Evolutionary conservation across 1,284 basidiomycete genomes (phyloP).

Genomic region (Phellinidium pouzarii): DNA sequence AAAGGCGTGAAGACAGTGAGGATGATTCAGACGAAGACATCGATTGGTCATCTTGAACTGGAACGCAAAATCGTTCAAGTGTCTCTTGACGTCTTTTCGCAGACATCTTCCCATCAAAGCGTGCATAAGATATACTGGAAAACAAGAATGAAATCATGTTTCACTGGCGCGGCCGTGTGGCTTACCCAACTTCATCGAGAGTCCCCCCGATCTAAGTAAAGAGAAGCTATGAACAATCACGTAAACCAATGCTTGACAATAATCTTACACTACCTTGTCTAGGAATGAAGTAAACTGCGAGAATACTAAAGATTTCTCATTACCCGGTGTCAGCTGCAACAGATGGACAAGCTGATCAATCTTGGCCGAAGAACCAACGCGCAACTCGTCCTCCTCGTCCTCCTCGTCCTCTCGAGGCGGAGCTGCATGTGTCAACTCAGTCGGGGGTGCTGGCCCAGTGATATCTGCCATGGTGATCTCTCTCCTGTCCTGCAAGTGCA

Average conservation of each 20-base stretch:
- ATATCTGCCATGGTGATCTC: constrained; percentile 51
- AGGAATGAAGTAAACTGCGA: constrained; percentile 83
- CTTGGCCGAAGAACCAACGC: constrained; percentile 68
- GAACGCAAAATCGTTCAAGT: constrained; percentile 65
- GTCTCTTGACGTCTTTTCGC: constrained; percentile 72
- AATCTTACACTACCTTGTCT: constrained; percentile 49
- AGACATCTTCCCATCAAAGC: constrained; percentile 81
- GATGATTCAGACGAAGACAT: constrained; percentile 9
- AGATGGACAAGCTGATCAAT: constrained; percentile 74
- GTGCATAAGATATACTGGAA: constrained; percentile 62
- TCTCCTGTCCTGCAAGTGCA: constrained; percentile 57
- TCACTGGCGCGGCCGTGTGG: constrained; percentile 23
- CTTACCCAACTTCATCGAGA: constrained; percentile 57
- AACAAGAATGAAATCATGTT: constrained; percentile 18
- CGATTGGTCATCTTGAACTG: constrained; percentile 36
- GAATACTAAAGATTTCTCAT: constrained; percentile 78
- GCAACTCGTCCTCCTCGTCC: constrained; percentile 35
- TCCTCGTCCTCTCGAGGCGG: constrained; percentile 33
- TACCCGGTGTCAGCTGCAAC: constrained; percentile 56
- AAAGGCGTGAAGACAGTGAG: constrained; percentile 12
- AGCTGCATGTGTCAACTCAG: constrained; percentile 56
- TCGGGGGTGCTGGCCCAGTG: constrained; percentile 61
- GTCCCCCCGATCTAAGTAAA: constrained; percentile 56
- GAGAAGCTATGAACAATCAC: constrained; percentile 10
- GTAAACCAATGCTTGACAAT: neutral